Evolutionary conservation across 768 basidiomycete genomes (phyloP).

Genomic region (Suillus spraguei): DNA sequence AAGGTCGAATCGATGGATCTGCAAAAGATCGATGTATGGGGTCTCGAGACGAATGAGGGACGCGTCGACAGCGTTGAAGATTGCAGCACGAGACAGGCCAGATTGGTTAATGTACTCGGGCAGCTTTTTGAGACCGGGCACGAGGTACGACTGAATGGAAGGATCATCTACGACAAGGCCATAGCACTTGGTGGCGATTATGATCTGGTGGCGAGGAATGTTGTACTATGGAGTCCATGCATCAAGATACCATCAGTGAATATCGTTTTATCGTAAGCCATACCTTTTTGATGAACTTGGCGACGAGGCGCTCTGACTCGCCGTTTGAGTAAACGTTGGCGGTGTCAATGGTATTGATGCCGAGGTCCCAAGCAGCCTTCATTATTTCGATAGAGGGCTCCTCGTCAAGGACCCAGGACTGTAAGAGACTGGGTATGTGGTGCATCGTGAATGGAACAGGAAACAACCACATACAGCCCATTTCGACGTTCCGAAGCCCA

Average conservation of each 20-base stretch:
- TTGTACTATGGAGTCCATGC: conserved; percentile 21
- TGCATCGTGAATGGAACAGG: neutral
- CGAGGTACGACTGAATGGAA: neutral
- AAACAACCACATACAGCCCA: conserved; percentile 25
- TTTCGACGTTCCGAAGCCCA: conserved; percentile 29
- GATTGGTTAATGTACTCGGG: conserved; percentile 33
- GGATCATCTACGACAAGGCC: conserved; percentile 18
- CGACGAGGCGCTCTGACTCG: conserved; percentile 40
- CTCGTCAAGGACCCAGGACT: conserved; percentile 32
- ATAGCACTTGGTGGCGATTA: conserved; percentile 34
- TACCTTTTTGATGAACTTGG: conserved; percentile 40
- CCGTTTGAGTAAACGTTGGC: conserved; percentile 41
- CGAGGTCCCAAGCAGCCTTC: conserved; percentile 42
- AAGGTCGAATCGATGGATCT: conserved; percentile 46
- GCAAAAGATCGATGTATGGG: conserved; percentile 42
- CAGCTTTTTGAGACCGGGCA: conserved; percentile 10
- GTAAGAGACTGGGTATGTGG: neutral
- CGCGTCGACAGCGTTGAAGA: conserved; percentile 40
- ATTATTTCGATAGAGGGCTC: conserved; percentile 33
- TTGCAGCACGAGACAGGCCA: conserved; percentile 38
- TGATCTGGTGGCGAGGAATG: conserved; percentile 35
- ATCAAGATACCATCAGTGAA: neutral
- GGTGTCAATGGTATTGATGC: conserved; percentile 43
- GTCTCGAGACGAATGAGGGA: conserved; percentile 40
- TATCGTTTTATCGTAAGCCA: neutral